Conservation (phyloP, 2,329 filamentous ascomycete genomes). For the Scedosporium boydii region DNA sequence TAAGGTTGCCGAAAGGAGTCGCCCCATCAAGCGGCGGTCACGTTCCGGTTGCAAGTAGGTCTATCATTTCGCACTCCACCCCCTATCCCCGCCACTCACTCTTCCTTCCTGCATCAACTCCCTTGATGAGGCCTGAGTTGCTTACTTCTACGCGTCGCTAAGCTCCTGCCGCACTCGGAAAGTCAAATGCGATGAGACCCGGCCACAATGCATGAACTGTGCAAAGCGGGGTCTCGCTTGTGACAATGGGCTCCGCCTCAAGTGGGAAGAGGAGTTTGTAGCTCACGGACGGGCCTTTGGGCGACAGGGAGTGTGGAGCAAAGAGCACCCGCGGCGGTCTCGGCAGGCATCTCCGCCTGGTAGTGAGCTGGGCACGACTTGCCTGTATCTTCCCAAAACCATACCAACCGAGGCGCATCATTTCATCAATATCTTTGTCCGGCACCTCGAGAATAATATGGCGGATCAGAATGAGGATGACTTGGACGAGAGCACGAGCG, state of each 20-base stretch:
- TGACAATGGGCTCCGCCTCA: constrained; percentile 4
- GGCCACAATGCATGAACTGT: constrained; percentile 6
- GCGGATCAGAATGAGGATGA: neutral
- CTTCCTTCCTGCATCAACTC: neutral
- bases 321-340: neutral
- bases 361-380: neutral
- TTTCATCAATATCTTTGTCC: constrained; percentile 3
- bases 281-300: constrained; percentile 7
- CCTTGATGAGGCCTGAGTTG: neutral
- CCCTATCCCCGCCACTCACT: neutral
- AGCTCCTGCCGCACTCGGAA: constrained; percentile 10
- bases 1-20: constrained; percentile 3
- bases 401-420: neutral
- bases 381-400: neutral
- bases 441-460: neutral
- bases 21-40: neutral
- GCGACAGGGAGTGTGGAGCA: constrained; percentile 7
- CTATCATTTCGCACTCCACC: neutral
- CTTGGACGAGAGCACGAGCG: neutral
- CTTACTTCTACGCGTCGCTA: neutral
- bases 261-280: constrained; percentile 8
- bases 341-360: neutral
- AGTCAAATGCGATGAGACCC: constrained; percentile 10
- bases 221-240: constrained; percentile 2
- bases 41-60: constrained; percentile 8